phyloP scores from a whole-genome alignment of 1,284 basidiomycete species.

The Pseudozyma tsukubaensis region DNA sequence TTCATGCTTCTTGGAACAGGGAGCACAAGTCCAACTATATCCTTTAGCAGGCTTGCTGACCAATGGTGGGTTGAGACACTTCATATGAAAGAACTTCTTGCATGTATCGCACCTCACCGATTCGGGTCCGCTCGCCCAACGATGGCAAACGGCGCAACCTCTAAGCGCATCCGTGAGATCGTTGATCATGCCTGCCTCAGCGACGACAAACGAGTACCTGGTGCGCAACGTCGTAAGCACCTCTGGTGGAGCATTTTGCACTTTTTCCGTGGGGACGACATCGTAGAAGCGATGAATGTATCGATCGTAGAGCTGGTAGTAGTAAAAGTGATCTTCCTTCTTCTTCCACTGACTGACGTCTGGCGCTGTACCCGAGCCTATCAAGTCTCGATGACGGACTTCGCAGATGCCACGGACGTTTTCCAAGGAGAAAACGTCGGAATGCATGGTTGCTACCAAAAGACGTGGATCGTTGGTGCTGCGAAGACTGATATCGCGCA shows the following conservation, averaged over 20 bases:
- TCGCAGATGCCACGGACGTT: constrained; percentile 90
- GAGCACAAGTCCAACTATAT: constrained; percentile 96
- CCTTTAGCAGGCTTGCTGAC: constrained; percentile 93
- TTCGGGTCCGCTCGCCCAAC: constrained; percentile 80
- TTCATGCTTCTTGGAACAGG: constrained; percentile 87
- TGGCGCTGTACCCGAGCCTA: constrained; percentile 72
- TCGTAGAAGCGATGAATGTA: constrained; percentile 99
- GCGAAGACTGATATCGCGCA: constrained; percentile 85
- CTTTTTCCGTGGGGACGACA: constrained; percentile 85
- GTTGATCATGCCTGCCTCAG: constrained; percentile 89
- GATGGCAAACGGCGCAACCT: constrained; percentile 83
- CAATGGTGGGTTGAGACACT: constrained; percentile 91
- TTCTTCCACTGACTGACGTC: constrained; percentile 95
- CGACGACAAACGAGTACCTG: constrained; percentile 93
- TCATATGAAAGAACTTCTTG: constrained; percentile 94
- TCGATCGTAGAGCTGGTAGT: constrained; percentile 91
- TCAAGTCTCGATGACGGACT: constrained; percentile 92
- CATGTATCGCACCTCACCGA: constrained; percentile 93
- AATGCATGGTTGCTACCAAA: constrained; percentile 92
- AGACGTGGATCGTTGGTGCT: constrained; percentile 86
- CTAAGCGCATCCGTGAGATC: constrained; percentile 89
- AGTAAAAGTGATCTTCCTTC: constrained; percentile 93
- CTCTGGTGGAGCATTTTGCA: constrained; percentile 77
- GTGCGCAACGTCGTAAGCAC: constrained; percentile 73
- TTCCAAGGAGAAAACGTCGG: constrained; percentile 90